Evolutionary conservation across 192 early-diverging fungal genomes (phyloP).

Genomic region (Backusella macrospora): DNA sequence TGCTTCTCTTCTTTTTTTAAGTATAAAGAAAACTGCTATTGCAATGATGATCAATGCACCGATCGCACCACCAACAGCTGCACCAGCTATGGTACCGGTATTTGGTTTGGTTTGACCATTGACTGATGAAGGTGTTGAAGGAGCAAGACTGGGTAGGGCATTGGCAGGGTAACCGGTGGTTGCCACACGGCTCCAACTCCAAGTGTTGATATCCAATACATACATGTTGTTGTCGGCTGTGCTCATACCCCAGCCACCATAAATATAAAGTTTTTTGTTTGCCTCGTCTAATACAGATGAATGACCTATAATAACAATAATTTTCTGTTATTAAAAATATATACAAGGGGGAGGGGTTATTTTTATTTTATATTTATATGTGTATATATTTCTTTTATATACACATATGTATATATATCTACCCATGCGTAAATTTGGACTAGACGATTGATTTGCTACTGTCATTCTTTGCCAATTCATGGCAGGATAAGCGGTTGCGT

Average conservation of each 20-base stretch:
- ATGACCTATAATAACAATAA: slow-evolving; percentile 53
- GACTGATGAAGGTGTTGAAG: not conserved
- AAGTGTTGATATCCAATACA: slow-evolving; percentile 57
- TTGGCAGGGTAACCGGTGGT: slow-evolving; percentile 23
- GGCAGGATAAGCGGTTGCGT: slow-evolving; percentile 39
- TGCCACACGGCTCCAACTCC: slow-evolving; percentile 63
- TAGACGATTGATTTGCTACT: slow-evolving; percentile 37
- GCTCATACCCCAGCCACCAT: slow-evolving; percentile 61
- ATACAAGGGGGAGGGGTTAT: not conserved
- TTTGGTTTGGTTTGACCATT: slow-evolving; percentile 22
- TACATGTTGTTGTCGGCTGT: slow-evolving; percentile 65
- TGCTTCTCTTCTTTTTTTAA: slow-evolving; percentile 2
- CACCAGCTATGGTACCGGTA: slow-evolving; percentile 43
- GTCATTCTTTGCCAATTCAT: slow-evolving; percentile 41
- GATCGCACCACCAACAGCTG: slow-evolving; percentile 37
- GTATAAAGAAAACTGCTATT: slow-evolving; percentile 30
- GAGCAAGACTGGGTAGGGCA: not conserved
- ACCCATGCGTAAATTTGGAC: slow-evolving; percentile 56
- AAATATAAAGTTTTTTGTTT: slow-evolving; percentile 63
- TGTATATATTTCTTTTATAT: not conserved
- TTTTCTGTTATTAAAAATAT: not conserved
- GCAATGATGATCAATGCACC: slow-evolving; percentile 18
- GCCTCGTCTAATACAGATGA: slow-evolving; percentile 60
- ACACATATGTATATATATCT: not conserved
- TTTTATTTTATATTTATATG: not conserved